Percentiles rank a stretch among this genome's conserved stretches.
phyloP scores from a whole-genome alignment of 2,329 filamentous ascomycete genomes.

The Zalaria obscura region DNA sequence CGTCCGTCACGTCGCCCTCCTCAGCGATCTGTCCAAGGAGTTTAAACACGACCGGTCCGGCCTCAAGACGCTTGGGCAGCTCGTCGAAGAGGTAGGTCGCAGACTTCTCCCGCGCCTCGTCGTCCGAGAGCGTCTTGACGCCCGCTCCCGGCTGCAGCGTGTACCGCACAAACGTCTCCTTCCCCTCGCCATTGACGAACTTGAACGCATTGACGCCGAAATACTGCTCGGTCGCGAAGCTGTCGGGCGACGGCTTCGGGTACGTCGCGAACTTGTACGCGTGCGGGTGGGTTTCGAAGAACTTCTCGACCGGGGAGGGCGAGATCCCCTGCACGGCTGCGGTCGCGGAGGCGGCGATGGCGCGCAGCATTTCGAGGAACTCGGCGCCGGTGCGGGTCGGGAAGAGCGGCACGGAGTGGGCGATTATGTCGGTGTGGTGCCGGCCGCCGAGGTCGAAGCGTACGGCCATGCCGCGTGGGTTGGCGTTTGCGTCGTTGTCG shows the following conservation, averaged over 20 bases:
- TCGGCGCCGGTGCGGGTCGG: conserved; percentile 37
- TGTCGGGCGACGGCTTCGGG: conserved; percentile 35
- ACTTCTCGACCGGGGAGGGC: conserved; percentile 20
- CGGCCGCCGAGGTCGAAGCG: conserved; percentile 31
- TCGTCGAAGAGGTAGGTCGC: conserved; percentile 37
- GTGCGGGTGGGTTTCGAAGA: conserved; percentile 31
- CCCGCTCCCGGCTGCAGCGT: conserved; percentile 33
- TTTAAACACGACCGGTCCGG: conserved; percentile 29
- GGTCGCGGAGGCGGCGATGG: conserved; percentile 21
- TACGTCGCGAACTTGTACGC: conserved; percentile 32
- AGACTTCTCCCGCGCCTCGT: conserved; percentile 22
- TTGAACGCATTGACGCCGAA: conserved; percentile 37
- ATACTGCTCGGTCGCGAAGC: conserved; percentile 35
- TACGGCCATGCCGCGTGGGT: conserved; percentile 34
- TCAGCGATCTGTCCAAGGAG: conserved; percentile 36
- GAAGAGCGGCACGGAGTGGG: conserved; percentile 39
- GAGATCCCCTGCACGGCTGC: conserved; percentile 8
- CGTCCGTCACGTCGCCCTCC: conserved; percentile 32
- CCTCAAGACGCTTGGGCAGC: conserved; percentile 22
- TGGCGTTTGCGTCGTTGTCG: conserved; percentile 27
- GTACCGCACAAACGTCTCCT: conserved; percentile 34
- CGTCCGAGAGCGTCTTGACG: conserved; percentile 23
- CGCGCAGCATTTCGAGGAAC: conserved; percentile 36
- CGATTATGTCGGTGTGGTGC: conserved; percentile 42
- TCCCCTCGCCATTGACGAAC: conserved; percentile 25